Conservation (phyloP, 2,329 filamentous ascomycete species). For the Apiospora pterosperma region DNA sequence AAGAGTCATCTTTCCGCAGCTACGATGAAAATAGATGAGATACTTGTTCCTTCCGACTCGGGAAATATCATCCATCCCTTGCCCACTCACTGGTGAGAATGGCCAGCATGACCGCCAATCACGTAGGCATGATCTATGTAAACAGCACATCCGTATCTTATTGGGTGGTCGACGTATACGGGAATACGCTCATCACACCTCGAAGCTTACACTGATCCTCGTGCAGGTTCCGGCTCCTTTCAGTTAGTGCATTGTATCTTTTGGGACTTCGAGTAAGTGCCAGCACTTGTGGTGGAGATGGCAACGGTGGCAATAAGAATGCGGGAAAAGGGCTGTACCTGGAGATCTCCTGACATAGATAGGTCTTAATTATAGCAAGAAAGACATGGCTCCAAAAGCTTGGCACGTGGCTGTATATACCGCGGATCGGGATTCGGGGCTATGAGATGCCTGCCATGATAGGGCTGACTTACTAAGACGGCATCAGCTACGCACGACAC, state of each 20-base stretch:
- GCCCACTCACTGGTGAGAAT: background rate
- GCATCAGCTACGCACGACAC: too few species aligned
- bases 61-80: background rate
- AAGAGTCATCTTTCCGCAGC: background rate
- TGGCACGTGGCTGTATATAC: background rate
- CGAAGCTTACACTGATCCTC: background rate
- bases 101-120: background rate
- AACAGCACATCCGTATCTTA: background rate
- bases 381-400: background rate
- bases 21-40: background rate
- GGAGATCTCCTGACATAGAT: too few species aligned
- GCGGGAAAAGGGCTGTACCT: background rate
- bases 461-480: background rate
- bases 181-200: background rate
- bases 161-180: background rate
- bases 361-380: background rate
- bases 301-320: background rate
- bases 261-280: background rate
- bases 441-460: background rate
- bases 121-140: background rate
- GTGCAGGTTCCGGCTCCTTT: background rate
- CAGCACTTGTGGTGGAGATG: background rate
- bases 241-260: background rate
- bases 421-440: background rate
- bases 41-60: background rate